Percentiles rank a stretch among this genome's conserved stretches.
Conservation (phyloP, 108 stramenopile genomes). For the Nannochloropsis gaditana region DNA sequence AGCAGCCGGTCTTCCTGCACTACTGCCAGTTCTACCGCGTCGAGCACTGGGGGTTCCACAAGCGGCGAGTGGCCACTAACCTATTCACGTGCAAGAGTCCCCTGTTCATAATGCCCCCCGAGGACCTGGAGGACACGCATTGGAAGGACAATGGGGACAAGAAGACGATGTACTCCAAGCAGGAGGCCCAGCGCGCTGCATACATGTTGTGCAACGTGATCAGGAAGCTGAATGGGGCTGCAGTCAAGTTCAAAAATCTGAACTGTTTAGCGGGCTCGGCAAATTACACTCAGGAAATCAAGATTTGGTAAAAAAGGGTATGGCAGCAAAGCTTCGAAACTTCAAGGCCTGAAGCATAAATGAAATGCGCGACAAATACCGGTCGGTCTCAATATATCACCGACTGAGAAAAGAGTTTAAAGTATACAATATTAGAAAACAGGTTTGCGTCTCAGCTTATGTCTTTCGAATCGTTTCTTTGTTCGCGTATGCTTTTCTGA, state of each 20-base stretch:
- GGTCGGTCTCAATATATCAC: too few species aligned
- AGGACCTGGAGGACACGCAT: slow-evolving; percentile 2
- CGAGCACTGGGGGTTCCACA: slow-evolving; percentile 35
- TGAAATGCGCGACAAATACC: too few species aligned
- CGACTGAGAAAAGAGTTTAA: too few species aligned
- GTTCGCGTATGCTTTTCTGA: too few species aligned
- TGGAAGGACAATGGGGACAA: slow-evolving; percentile 24
- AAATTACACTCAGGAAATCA: not conserved
- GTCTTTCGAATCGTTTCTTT: too few species aligned
- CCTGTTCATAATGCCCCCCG: slow-evolving; percentile 18
- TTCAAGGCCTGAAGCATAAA: too few species aligned
- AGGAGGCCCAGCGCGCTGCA: not conserved
- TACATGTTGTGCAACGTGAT: not conserved
- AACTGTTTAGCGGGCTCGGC: not conserved
- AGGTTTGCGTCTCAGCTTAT: too few species aligned
- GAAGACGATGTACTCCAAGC: not conserved
- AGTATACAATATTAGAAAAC: too few species aligned
- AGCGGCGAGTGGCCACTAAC: slow-evolving; percentile 19
- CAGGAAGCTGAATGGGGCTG: not conserved
- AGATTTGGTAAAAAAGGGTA: not conserved
- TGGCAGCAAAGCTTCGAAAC: not conserved
- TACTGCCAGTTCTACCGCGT: slow-evolving; percentile 36
- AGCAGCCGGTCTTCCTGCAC: slow-evolving; percentile 27
- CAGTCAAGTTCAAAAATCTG: slow-evolving; percentile 4
- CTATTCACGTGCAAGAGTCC: slow-evolving; percentile 28